Evolutionary conservation across 202 grass and related monocot species (phyloP), one percentile per base, ranked within the genome.

Genomic region (Saccharum hybrid): DNA sequence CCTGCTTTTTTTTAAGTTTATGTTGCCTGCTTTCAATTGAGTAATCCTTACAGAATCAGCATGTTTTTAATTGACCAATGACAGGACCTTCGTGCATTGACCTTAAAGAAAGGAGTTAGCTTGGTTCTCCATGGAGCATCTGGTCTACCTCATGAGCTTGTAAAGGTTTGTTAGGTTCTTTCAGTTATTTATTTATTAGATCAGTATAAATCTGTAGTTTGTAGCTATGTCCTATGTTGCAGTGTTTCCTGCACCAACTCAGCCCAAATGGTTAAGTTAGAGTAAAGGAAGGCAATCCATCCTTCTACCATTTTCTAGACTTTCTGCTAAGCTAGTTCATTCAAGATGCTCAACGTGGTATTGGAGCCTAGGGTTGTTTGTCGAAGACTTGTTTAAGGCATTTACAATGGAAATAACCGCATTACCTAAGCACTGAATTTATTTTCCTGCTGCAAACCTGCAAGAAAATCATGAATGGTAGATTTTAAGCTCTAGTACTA

Each of bases 81-180:
- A 79, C 85, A 98, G 91, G 93, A 95, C 23, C 91, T 98, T 84
- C 92, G 21, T 76, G 70, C 79, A 56, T 87, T 98, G 48, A 93
- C 92, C 14, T 72, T 75, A 30, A 81, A 92, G 75, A 98, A 87
- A 83, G 90, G 96, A 76, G 81, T 95, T 62, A 85, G 78, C 83
- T 90, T 98, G 87, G 96, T 98, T 84, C 92, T 98, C 34, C 92
- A 98, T 85, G 96, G 96, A 86, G 96, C 96, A 75, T 98, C 92
- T 74, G 96, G 96, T 78, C 77, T 95, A 54, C 74, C 89, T 52
- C 82, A 64, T 40, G 87, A 86, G 54, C 85, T 95, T 57, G 72
- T 98, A 31, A 76, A 98, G 96, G 92, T 98, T 71, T 1, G 46
- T 51, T 63, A 84, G 37, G 62, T 26, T 54, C 34, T 81, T 89